Conservation (phyloP, 768 basidiomycete species). For the Obba rivulosa region DNA sequence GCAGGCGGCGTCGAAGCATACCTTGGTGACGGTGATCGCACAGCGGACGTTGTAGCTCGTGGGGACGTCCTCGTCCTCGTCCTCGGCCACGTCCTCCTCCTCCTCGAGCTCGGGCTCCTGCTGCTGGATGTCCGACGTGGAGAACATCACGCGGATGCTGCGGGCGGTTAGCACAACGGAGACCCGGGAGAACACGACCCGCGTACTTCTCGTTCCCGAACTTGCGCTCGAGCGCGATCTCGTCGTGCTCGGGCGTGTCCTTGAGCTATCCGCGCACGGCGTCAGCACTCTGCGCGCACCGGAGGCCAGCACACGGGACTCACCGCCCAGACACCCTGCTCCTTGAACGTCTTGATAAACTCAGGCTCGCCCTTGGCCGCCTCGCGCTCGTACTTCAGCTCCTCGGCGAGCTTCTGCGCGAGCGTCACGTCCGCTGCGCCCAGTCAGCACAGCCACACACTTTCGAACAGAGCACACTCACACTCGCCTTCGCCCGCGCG, state of each 20-base stretch:
- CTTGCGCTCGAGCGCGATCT: constrained; percentile 73
- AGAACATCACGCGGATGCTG: constrained; percentile 89
- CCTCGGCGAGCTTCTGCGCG: constrained; percentile 68
- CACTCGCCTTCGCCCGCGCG: constrained; percentile 39
- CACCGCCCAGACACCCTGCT: constrained; percentile 75
- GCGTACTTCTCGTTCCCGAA: constrained; percentile 89
- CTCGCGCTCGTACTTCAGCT: constrained; percentile 84
- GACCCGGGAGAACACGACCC: not conserved
- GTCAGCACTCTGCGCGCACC: not conserved
- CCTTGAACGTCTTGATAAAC: constrained; percentile 72
- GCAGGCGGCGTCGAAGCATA: constrained; percentile 17
- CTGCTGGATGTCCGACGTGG: constrained; percentile 78
- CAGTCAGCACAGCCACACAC: not conserved
- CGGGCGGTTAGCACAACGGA: not conserved
- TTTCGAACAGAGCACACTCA: constrained; percentile 21
- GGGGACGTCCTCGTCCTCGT: constrained; percentile 28
- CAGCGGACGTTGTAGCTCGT: constrained; percentile 68
- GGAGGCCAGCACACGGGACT: constrained; percentile 14
- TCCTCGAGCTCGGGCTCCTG: constrained; percentile 34
- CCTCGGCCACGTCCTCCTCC: constrained; percentile 31
- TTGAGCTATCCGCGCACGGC: constrained; percentile 44
- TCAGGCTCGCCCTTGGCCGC: constrained; percentile 52
- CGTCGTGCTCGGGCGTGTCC: constrained; percentile 69
- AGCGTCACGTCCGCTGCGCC: constrained; percentile 71
- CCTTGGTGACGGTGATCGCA: constrained; percentile 84